phyloP scores from a whole-genome alignment of 116 monocot species.

The Posidonia oceanica region DNA sequence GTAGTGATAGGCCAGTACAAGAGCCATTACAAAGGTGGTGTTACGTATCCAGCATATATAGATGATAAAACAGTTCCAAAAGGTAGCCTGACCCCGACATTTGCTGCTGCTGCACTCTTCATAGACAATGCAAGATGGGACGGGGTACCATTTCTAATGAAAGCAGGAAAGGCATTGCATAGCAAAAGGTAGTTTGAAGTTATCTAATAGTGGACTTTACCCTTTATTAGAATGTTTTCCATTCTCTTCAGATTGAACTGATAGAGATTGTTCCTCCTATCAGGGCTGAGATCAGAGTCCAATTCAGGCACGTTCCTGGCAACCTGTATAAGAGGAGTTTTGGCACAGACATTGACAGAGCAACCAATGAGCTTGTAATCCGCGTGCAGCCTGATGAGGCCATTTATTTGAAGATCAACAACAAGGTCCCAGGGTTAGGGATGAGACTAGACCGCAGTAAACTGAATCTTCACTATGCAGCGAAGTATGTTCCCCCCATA shows the following conservation, averaged over 20 bases:
- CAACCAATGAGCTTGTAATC: constrained; percentile 92
- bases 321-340: constrained; percentile 78
- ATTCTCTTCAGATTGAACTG: neutral
- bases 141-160: constrained; percentile 96
- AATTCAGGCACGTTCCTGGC: constrained; percentile 97
- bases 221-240: too few relatives aligned
- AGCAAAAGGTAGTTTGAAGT: constrained; percentile 37
- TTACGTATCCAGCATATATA: constrained; percentile 62
- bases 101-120: constrained; percentile 92
- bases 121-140: constrained; percentile 98
- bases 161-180: constrained; percentile 93
- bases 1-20: constrained; percentile 89
- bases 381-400: constrained; percentile 95
- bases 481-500: constrained; percentile 34
- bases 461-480: constrained; percentile 90
- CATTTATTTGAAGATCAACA: constrained; percentile 91
- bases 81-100: constrained; percentile 80
- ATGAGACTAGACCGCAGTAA: constrained; percentile 87
- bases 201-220: too few relatives aligned
- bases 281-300: constrained; percentile 96
- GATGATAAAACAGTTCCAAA: constrained; percentile 96
- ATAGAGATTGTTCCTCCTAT: constrained; percentile 3
- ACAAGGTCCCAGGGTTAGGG: constrained; percentile 82
- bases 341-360: constrained; percentile 77
- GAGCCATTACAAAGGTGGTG: constrained; percentile 67